Conservation (phyloP, 2,329 filamentous ascomycete species). For the Onygena corvina region DNA sequence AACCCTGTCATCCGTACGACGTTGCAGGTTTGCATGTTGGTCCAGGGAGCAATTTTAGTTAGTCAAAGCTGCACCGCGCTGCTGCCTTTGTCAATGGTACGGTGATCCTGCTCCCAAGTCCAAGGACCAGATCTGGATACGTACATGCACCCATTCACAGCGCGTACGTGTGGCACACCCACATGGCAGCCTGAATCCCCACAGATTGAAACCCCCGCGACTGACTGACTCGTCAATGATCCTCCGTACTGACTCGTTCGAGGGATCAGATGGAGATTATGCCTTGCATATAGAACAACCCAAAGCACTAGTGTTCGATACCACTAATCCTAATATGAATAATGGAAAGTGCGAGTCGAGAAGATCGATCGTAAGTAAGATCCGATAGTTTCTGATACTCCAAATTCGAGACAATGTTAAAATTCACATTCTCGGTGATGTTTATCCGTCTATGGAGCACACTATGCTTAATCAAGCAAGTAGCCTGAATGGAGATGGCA, state of each 20-base stretch:
- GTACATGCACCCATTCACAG: not conserved
- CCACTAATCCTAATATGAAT: not conserved
- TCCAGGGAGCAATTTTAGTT: not conserved
- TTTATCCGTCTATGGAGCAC: not conserved
- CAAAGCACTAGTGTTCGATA: not conserved
- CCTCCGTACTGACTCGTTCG: not conserved
- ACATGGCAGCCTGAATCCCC: not conserved
- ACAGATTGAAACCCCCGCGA: not conserved
- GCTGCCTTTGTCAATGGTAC: too few species aligned
- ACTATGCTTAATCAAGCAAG: conserved; percentile 2
- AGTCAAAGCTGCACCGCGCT: too few species aligned
- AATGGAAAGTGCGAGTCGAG: not conserved
- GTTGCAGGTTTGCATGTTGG: conserved; percentile 3
- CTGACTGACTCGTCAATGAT: too few species aligned
- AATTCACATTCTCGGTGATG: not conserved
- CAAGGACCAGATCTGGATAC: not conserved
- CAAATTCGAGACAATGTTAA: not conserved
- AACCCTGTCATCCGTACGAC: not conserved
- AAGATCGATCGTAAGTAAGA: not conserved
- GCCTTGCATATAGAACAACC: conserved; percentile 1
- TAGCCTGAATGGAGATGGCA: not conserved
- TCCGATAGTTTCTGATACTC: not conserved
- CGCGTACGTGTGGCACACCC: conserved; percentile 1
- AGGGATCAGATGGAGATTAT: not conserved
- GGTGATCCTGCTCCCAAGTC: not conserved